Percentiles rank a stretch among this genome's conserved stretches.
phyloP scores from a whole-genome alignment of 441 rosid species.

The Bocquillonia castaneifolia region DNA sequence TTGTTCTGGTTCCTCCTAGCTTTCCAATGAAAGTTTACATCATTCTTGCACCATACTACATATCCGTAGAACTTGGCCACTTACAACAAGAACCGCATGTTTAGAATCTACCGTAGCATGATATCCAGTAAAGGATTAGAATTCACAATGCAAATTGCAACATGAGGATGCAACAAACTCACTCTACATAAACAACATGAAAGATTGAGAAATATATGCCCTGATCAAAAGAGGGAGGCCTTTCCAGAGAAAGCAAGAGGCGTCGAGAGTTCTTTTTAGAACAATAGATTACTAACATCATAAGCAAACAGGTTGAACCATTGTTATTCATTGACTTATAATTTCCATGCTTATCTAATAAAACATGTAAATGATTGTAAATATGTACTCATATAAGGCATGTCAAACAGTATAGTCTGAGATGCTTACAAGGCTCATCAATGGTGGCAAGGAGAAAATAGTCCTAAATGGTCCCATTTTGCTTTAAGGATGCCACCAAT shows the following conservation, averaged over 20 bases:
- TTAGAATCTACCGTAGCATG: slow-evolving; percentile 1
- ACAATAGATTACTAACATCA: background rate
- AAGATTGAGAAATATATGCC: background rate
- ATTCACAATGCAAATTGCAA: background rate
- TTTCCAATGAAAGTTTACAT: background rate
- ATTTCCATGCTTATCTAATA: background rate
- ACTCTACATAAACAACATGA: background rate
- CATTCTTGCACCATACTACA: slow-evolving; percentile 2
- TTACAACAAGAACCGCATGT: slow-evolving; percentile 3
- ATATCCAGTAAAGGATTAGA: background rate
- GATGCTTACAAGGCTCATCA: slow-evolving; percentile 78
- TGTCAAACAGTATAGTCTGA: background rate
- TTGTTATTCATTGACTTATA: background rate
- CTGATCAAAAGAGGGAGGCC: background rate
- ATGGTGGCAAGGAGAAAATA: slow-evolving; percentile 81
- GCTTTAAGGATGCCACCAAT: slow-evolving; percentile 54
- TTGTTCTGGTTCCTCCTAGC: background rate
- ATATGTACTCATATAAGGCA: background rate
- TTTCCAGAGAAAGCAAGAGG: background rate
- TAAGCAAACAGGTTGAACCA: background rate
- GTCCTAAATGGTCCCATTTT: slow-evolving; percentile 90
- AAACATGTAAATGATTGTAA: background rate
- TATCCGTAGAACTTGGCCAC: background rate
- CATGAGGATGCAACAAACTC: background rate
- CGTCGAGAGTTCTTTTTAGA: background rate